A percentile compares a stretch with the other conserved stretches of the same genome.
phyloP scores from a whole-genome alignment of 371 early-diverging fungal genomes.

The Cokeromyces recurvatus region DNA sequence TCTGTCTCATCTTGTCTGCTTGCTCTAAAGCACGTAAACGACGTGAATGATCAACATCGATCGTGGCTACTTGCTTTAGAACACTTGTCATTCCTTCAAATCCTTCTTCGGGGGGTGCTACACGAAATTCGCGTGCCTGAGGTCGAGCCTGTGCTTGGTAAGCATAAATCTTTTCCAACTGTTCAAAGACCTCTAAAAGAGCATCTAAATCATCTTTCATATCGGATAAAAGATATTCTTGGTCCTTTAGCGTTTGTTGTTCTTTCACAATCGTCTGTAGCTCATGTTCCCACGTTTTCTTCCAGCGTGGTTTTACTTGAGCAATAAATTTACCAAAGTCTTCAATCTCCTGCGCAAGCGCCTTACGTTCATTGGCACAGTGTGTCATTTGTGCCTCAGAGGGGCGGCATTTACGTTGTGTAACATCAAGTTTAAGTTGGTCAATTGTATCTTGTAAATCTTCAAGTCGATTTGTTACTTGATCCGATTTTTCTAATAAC shows the following conservation, averaged over 20 bases:
- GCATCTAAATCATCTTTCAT: constrained; percentile 66
- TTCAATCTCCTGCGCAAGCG: constrained; percentile 50
- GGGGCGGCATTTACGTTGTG: constrained; percentile 69
- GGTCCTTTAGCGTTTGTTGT: constrained; percentile 76
- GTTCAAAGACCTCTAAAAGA: constrained; percentile 57
- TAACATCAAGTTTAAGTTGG: constrained; percentile 74
- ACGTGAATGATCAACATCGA: constrained; percentile 64
- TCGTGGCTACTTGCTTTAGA: constrained; percentile 64
- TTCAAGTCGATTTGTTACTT: constrained; percentile 60
- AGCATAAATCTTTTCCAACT: constrained; percentile 64
- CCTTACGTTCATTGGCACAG: constrained; percentile 53
- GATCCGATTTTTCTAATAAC: constrained; percentile 57
- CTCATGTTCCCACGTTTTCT: constrained; percentile 81
- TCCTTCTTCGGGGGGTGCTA: constrained; percentile 59
- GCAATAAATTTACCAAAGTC: constrained; percentile 58
- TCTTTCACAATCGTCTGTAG: constrained; percentile 78
- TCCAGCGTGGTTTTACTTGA: constrained; percentile 70
- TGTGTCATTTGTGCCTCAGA: constrained; percentile 57
- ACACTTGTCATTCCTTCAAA: constrained; percentile 56
- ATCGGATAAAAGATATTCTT: constrained; percentile 66
- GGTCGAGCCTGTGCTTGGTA: constrained; percentile 44
- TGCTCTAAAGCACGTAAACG: constrained; percentile 73
- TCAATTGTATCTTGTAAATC: constrained; percentile 72
- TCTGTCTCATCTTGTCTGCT: constrained; percentile 64
- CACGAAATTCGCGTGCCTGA: constrained; percentile 50